Base-by-base conservation (phyloP, 2,329 filamentous ascomycete genomes). In the Cladosporium sp. region DNA sequence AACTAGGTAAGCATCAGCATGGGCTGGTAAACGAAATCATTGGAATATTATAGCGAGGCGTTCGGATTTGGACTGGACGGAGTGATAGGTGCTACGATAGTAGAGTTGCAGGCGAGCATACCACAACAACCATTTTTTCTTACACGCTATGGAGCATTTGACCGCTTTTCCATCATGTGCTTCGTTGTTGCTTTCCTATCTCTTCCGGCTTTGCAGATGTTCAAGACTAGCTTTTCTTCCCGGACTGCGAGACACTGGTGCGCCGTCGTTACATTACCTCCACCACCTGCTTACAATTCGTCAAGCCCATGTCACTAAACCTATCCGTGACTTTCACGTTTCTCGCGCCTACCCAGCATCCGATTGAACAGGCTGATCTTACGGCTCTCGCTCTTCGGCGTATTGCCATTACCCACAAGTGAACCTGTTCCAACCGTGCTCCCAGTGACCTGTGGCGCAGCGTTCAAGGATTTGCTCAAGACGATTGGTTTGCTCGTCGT, bases 301-400 rank as follows among this genome's bases (percentile, higher is more conserved):
- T 47, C n/a, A 21, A 47, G 18, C n/a, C 14, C 41, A 21, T 36
- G n/a, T 52, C 26, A 62, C n/a, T 14, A 1, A n/a, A 14, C 28
- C 44, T 62, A 36, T 18, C 55, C 49, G 26, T 66, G 59, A 60
- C 68, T 68, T 58, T 63, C 32, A 26, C 68, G 44, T 44, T 66
- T 71, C 68, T 70, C 69, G 47, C 66, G 68, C 67, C 72, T 72
- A 3, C 76, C 77, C 49, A 77, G 66, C 67, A 78, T 67, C n/a
- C 73, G 71, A 63, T 78, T 75, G 69, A 78, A 72, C 54, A 78
- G 76, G 15, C 68, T 73, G 59, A 69, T 67, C 67, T 75, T 76
- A 60, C 75, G 70, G 28, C 44, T 55, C 32, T 47, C 54, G 47
- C 49, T 47, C 57, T 55, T 60, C 18, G 55, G 30, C 6, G 41